Percentiles rank a stretch among this genome's conserved stretches.
phyloP scores from a whole-genome alignment of 805 yeast genomes.

The Allodekkera sacchari region DNA sequence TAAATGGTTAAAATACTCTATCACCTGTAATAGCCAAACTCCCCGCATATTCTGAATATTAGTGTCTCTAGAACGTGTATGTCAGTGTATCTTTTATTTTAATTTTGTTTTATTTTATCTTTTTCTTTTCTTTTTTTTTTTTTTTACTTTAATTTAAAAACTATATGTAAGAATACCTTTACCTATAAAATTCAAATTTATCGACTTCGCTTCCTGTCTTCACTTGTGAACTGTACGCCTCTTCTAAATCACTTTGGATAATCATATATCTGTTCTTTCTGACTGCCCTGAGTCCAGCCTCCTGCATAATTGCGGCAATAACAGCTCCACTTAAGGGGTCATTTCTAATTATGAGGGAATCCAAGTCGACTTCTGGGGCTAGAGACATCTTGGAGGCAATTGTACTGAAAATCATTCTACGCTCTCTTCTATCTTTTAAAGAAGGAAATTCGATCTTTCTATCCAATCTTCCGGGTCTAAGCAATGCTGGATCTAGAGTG shows the following conservation, averaged over 20 bases:
- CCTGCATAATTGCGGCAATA: conserved; percentile 99
- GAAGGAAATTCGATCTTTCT: conserved; percentile 97
- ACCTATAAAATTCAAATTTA: conserved; percentile 96
- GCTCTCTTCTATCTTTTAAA: conserved; percentile 92
- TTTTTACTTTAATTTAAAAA: background rate
- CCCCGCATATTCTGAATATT: no score
- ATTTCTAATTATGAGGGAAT: conserved; percentile 87
- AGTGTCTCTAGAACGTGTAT: background rate
- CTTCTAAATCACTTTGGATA: conserved; percentile 92
- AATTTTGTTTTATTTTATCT: conserved; percentile 1
- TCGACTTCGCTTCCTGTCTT: conserved; percentile 93
- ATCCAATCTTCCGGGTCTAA: conserved; percentile 97
- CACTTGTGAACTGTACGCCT: conserved; percentile 95
- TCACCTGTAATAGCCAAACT: conserved; percentile 1
- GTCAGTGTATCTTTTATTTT: background rate
- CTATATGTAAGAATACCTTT: conserved; percentile 6
- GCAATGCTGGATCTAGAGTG: conserved; percentile 94
- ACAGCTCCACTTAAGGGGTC: conserved; percentile 97
- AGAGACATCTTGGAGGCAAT: conserved; percentile 96
- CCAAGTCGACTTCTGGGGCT: conserved; percentile 96
- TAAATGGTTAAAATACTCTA: conserved; percentile 2
- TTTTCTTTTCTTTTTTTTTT: no score
- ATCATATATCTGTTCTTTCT: conserved; percentile 97
- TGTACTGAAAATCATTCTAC: conserved; percentile 92
- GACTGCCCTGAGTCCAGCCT: conserved; percentile 97